Conservation (phyloP, 2,329 filamentous ascomycete genomes). For the Thielaviopsis populi region DNA sequence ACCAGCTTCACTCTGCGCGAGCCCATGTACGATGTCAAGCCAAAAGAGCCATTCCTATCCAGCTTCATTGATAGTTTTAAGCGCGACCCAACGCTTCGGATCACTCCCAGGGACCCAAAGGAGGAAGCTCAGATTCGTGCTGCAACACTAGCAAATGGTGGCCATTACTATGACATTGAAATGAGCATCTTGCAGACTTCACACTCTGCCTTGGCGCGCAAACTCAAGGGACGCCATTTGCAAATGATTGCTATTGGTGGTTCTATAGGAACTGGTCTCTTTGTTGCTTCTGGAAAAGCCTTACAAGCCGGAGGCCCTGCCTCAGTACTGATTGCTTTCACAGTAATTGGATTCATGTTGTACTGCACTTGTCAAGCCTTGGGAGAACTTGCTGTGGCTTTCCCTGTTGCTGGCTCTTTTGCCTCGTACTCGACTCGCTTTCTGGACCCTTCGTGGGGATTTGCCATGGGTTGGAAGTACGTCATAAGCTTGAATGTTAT, state of each 20-base stretch:
- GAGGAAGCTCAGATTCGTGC: constrained; percentile 24
- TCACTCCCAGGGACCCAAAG: constrained; percentile 30
- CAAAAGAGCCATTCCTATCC: constrained; percentile 12
- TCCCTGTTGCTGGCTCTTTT: constrained; percentile 84
- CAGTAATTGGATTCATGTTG: constrained; percentile 69
- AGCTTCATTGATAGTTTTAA: constrained; percentile 43
- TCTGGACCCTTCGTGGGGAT: constrained; percentile 84
- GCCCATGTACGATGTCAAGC: constrained; percentile 17
- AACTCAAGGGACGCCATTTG: constrained; percentile 69
- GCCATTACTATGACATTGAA: constrained; percentile 40
- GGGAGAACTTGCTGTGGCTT: constrained; percentile 80
- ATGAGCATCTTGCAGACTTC: constrained; percentile 58
- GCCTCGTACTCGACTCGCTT: constrained; percentile 86
- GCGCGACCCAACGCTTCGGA: constrained; percentile 38
- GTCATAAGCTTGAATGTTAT: constrained; percentile 22
- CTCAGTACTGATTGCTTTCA: constrained; percentile 61
- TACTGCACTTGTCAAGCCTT: constrained; percentile 86
- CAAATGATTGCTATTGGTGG: constrained; percentile 98
- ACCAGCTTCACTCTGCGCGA: constrained; percentile 14
- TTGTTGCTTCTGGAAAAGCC: constrained; percentile 65
- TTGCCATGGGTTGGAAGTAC: constrained; percentile 89
- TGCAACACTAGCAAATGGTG: constrained; percentile 23
- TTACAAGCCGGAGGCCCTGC: constrained; percentile 62
- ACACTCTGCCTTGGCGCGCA: constrained; percentile 57
- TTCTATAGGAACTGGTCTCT: constrained; percentile 75